phyloP scores from a whole-genome alignment of 345 rosid genomes.

The Psidium friedrichsthalianum region DNA sequence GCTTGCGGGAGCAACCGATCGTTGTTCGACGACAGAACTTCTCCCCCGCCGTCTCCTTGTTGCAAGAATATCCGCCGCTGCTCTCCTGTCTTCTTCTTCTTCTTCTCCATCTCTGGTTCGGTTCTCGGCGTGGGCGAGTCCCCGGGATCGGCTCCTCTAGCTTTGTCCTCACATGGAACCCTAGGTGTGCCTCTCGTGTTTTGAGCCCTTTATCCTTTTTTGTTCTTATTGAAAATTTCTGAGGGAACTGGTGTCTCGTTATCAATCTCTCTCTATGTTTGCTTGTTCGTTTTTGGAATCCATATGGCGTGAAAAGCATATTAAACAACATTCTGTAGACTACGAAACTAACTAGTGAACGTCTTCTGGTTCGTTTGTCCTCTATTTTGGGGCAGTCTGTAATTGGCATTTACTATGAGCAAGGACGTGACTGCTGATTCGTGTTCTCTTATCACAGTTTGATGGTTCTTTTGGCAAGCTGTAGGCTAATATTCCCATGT shows the following conservation, averaged over 20 bases:
- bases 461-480: background rate
- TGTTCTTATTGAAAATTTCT: too few species aligned
- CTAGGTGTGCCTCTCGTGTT: conserved; percentile 17
- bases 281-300: background rate
- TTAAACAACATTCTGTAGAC: background rate
- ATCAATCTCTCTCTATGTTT: too few species aligned
- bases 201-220: too few species aligned
- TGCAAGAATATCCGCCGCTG: conserved; percentile 50
- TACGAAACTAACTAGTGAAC: background rate
- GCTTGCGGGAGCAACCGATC: conserved; percentile 74
- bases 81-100: conserved; percentile 19
- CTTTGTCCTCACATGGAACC: conserved; percentile 46
- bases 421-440: background rate
- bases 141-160: conserved; percentile 34
- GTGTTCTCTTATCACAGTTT: background rate
- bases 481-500: background rate
- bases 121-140: background rate
- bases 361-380: background rate
- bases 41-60: conserved; percentile 27
- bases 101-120: background rate
- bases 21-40: conserved; percentile 49
- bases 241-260: background rate
- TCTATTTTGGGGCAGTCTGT: background rate
- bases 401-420: background rate
- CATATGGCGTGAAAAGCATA: background rate